Conservation (phyloP, 495 filamentous ascomycete genomes). For the Penicillium odoratum region DNA sequence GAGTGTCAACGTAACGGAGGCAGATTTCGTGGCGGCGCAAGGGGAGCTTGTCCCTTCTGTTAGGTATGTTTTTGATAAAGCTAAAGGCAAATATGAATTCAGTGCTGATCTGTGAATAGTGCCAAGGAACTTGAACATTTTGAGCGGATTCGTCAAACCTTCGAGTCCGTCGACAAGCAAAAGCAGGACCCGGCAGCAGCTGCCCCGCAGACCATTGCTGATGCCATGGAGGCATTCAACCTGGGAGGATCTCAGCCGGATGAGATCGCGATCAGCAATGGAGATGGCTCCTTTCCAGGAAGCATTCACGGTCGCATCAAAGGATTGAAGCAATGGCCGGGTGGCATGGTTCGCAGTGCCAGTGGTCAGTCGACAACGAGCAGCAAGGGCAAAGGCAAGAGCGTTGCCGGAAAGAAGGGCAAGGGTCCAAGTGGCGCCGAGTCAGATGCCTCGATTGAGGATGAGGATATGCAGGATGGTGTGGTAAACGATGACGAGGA, state of each 20-base stretch:
- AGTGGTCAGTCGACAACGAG: constrained; percentile 31
- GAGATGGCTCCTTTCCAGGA: constrained; percentile 23
- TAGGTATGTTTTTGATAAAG: constrained; percentile 45
- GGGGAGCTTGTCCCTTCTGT: constrained; percentile 88
- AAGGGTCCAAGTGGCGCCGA: constrained; percentile 27
- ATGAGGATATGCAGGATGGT: constrained; percentile 33
- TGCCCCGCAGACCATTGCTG: constrained; percentile 40
- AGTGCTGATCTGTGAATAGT: constrained; percentile 47
- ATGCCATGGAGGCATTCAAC: constrained; percentile 39
- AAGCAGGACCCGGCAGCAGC: constrained; percentile 33
- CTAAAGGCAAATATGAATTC: not conserved
- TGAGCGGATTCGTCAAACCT: constrained; percentile 74
- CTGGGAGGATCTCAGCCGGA: constrained; percentile 22
- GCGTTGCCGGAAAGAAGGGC: constrained; percentile 43
- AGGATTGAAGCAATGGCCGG: constrained; percentile 32
- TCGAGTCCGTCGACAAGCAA: constrained; percentile 61
- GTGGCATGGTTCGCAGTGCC: constrained; percentile 27
- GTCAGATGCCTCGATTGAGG: constrained; percentile 40
- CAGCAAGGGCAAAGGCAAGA: constrained; percentile 43
- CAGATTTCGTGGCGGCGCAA: constrained; percentile 80
- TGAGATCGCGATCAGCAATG: constrained; percentile 34
- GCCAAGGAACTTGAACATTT: constrained; percentile 92
- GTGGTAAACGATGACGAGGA: constrained; percentile 48
- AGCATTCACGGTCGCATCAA: constrained; percentile 30
- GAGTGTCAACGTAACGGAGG: constrained; percentile 79